A percentile compares a stretch with the other conserved stretches of the same genome.
Conservation (phyloP, 1,284 basidiomycete genomes). For the Omphalotus olearius region DNA sequence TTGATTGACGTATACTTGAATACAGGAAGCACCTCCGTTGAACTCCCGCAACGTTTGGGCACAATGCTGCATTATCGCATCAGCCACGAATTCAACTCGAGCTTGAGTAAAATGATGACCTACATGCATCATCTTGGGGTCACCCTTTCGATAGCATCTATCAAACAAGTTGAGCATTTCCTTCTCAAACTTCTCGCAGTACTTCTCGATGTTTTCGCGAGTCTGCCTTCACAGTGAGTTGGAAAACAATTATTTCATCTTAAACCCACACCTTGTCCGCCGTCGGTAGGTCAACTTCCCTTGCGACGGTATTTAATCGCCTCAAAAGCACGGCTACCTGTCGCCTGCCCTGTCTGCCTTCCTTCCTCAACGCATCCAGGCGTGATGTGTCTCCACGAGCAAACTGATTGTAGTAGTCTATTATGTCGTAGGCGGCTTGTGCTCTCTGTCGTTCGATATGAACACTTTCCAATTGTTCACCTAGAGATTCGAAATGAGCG, state of each 20-base stretch:
- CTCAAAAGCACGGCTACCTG: slow-evolving; percentile 90
- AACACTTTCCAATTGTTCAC: slow-evolving; percentile 94
- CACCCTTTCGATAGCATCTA: slow-evolving; percentile 90
- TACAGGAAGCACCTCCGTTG: slow-evolving; percentile 95
- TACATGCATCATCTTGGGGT: slow-evolving; percentile 99
- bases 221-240: slow-evolving; percentile 43
- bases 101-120: slow-evolving; percentile 30
- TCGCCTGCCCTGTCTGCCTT: slow-evolving; percentile 81
- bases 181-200: slow-evolving; percentile 98
- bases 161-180: slow-evolving; percentile 98
- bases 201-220: slow-evolving; percentile 87
- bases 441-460: slow-evolving; percentile 91
- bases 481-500: slow-evolving; percentile 35
- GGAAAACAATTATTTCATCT: neutral
- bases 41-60: slow-evolving; percentile 96
- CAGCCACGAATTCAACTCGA: neutral
- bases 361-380: slow-evolving; percentile 81
- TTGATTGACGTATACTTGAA: slow-evolving; percentile 99
- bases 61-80: slow-evolving; percentile 69
- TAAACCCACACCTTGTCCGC: slow-evolving; percentile 61
- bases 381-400: slow-evolving; percentile 79
- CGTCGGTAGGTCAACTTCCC: slow-evolving; percentile 84
- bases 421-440: slow-evolving; percentile 92
- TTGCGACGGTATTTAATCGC: slow-evolving; percentile 84
- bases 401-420: slow-evolving; percentile 94